These are phyloP conservation scores for Pseudocercospora fuligena DNA, from an alignment of 2,329 filamentous ascomycete genomes.

Conservation along the genomic window DNA sequence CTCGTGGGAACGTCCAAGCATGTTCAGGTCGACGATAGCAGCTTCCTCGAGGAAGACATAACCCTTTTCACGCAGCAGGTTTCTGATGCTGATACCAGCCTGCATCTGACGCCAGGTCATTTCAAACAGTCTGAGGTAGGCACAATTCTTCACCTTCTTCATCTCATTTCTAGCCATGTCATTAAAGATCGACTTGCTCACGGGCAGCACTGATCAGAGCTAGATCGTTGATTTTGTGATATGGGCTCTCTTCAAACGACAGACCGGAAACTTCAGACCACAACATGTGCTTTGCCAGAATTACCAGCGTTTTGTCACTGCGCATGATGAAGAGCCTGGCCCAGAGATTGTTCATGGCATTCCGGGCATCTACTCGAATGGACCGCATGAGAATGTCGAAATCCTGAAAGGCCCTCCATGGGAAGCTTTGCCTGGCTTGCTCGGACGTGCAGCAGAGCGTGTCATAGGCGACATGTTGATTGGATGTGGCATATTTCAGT, in stretches of 20 bases:
- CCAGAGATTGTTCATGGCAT: constrained; percentile 55
- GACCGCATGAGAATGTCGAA: constrained; percentile 72
- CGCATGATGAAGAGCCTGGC: constrained; percentile 37
- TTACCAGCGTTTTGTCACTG: constrained; percentile 61
- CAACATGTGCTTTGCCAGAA: constrained; percentile 84
- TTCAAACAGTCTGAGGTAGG: constrained; percentile 52
- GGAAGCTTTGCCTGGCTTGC: constrained; percentile 72
- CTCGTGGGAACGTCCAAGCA: constrained; percentile 62
- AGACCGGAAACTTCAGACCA: constrained; percentile 57
- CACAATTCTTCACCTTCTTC: constrained; percentile 24
- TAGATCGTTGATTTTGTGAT: constrained; percentile 62
- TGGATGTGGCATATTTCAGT: constrained; percentile 75
- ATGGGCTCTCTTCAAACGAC: constrained; percentile 73
- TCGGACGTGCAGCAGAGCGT: constrained; percentile 75
- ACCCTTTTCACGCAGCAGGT: constrained; percentile 52
- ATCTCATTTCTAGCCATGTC: constrained; percentile 50
- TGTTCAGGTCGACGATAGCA: constrained; percentile 36
- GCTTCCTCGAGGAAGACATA: constrained; percentile 46
- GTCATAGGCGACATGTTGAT: constrained; percentile 79
- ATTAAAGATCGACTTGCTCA: constrained; percentile 8
- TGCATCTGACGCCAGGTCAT: constrained; percentile 32
- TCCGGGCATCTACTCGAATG: constrained; percentile 67
- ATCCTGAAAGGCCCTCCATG: constrained; percentile 73
- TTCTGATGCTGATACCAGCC: constrained; percentile 34
- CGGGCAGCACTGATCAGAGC: constrained; percentile 26